Percentiles rank a stretch among this genome's conserved stretches.
Evolutionary conservation across 352 stramenopile genomes (phyloP).

Genomic region (Globisporangium emineosum): DNA sequence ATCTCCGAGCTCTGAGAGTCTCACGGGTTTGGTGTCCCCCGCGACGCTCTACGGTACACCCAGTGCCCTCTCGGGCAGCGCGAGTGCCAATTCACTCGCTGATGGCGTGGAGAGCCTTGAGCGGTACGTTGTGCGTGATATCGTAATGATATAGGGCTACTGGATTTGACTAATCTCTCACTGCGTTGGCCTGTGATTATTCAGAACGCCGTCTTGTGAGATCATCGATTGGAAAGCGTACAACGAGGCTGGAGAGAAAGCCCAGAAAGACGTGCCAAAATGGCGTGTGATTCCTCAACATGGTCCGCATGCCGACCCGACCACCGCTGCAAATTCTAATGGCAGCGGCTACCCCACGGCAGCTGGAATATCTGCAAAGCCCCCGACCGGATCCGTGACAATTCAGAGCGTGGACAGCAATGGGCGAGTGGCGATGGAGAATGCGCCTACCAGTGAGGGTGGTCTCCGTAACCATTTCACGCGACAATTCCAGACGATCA

Average conservation of each 20-base stretch:
- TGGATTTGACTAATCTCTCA: background rate
- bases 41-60: constrained; percentile 35
- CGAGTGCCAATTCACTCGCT: constrained; percentile 13
- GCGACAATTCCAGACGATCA: constrained; percentile 44
- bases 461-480: constrained; percentile 34
- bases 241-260: constrained; percentile 69
- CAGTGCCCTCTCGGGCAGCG: constrained; percentile 12
- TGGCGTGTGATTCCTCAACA: constrained; percentile 83
- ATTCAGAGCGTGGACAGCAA: constrained; percentile 7
- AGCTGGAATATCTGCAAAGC: constrained; percentile 18
- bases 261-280: constrained; percentile 52
- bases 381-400: constrained; percentile 19
- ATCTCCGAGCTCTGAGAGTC: constrained; percentile 60
- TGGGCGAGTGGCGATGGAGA: constrained; percentile 6
- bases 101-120: constrained; percentile 21
- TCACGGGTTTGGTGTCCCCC: constrained; percentile 58
- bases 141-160: background rate
- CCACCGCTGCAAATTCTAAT: background rate
- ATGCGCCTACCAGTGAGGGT: constrained; percentile 14
- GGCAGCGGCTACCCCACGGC: background rate
- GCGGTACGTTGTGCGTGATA: constrained; percentile 24
- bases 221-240: constrained; percentile 88
- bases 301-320: constrained; percentile 53
- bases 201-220: constrained; percentile 59
- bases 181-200: no score